Conservation (phyloP, 2,329 filamentous ascomycete genomes). For the Pseudopithomyces chartarum region DNA sequence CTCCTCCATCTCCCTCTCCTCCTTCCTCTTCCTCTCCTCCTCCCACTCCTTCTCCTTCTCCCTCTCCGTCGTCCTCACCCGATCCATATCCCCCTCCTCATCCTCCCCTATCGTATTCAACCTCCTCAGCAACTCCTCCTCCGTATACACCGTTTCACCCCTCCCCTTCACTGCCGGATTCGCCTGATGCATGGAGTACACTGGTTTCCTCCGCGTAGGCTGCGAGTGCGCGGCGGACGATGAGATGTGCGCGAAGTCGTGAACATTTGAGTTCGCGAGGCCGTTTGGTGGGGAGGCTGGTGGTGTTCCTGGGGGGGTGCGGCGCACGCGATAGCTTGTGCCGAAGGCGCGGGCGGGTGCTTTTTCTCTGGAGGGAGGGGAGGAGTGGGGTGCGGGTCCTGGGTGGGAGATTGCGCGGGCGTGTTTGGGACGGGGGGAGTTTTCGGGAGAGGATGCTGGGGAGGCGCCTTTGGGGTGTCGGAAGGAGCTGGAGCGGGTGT, state of each 20-base stretch:
- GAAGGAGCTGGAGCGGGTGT: not conserved
- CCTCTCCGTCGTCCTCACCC: not conserved
- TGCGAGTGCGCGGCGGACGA: constrained; percentile 3
- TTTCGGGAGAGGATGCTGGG: not conserved
- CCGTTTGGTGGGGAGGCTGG: not conserved
- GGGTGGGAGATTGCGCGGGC: constrained; percentile 1
- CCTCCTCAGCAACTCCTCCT: not conserved
- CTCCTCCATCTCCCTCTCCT: constrained; percentile 5
- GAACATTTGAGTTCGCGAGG: not conserved
- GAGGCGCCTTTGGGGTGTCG: not conserved
- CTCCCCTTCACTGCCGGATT: constrained; percentile 1
- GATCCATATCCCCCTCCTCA: not conserved
- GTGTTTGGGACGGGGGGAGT: not conserved
- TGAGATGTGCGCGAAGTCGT: not conserved
- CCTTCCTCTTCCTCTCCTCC: constrained; percentile 1
- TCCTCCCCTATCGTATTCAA: constrained; percentile 3
- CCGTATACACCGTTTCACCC: not conserved
- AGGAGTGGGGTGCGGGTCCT: not conserved
- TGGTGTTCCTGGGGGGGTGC: not conserved
- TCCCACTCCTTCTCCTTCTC: not conserved
- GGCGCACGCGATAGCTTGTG: constrained; percentile 2
- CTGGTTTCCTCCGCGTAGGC: not conserved
- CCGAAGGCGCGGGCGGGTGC: constrained; percentile 2
- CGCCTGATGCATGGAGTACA: constrained; percentile 4
- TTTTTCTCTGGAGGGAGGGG: not conserved